Evolutionary conservation across 108 stramenopile genomes (phyloP).

Genomic region (Thalassiosira profunda): DNA sequence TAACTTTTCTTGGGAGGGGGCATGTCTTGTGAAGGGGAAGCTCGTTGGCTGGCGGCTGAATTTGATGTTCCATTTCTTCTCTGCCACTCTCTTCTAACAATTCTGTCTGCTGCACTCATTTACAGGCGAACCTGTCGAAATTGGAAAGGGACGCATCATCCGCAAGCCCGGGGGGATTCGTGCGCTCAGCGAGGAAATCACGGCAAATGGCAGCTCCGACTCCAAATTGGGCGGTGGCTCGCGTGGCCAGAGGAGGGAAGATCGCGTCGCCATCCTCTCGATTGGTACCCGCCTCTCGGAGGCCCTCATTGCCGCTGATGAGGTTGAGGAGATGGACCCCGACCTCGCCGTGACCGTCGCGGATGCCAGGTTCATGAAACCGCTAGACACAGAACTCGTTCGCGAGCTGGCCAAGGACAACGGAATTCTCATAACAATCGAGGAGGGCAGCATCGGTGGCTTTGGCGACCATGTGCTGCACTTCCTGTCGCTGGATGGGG

Average conservation of each 20-base stretch:
- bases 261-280: conserved; percentile 91
- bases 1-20: neutral
- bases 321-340: conserved; percentile 86
- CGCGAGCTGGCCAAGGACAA: conserved; percentile 89
- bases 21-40: no score
- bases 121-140: conserved; percentile 74
- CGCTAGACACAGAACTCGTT: conserved; percentile 93
- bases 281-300: conserved; percentile 94
- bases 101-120: neutral
- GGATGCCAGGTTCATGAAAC: conserved; percentile 98
- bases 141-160: conserved; percentile 96
- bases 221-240: conserved; percentile 45
- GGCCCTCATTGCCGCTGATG: conserved; percentile 89
- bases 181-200: conserved; percentile 49
- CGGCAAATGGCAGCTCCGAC: conserved; percentile 44
- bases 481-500: conserved; percentile 93
- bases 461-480: conserved; percentile 97
- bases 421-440: conserved; percentile 93
- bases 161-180: conserved; percentile 79
- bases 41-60: no score
- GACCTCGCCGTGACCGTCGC: conserved; percentile 94
- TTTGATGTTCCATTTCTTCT: neutral
- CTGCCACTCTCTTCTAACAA: conserved; percentile 9
- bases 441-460: conserved; percentile 96
- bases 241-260: conserved; percentile 77